phyloP scores from a whole-genome alignment of 306 rosid species.

The Hylodesmum podocarpum region DNA sequence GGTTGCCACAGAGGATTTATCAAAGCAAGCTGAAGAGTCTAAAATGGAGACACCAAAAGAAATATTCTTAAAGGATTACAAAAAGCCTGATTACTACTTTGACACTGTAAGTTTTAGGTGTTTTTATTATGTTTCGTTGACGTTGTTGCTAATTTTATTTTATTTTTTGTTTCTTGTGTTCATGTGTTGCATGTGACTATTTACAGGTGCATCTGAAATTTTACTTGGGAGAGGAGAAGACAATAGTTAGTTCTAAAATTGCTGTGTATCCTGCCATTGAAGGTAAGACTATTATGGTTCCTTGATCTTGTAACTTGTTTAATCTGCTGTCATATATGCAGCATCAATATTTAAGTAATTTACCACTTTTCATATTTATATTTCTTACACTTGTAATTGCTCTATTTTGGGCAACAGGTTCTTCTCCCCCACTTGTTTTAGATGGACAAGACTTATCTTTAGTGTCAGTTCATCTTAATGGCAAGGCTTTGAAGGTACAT shows the following conservation, averaged over 20 bases:
- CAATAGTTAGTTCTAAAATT: slow-evolving; percentile 77
- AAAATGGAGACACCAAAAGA: slow-evolving; percentile 80
- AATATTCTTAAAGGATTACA: slow-evolving; percentile 88
- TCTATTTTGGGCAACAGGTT: slow-evolving; percentile 52
- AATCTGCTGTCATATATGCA: slow-evolving; percentile 13
- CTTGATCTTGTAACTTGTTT: slow-evolving; percentile 25
- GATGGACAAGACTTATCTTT: slow-evolving; percentile 73
- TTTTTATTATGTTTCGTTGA: slow-evolving; percentile 25
- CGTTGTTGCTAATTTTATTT: slow-evolving; percentile 5
- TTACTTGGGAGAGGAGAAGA: slow-evolving; percentile 82
- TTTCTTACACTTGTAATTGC: not conserved
- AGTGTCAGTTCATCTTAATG: slow-evolving; percentile 63
- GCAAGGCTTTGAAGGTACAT: slow-evolving; percentile 70
- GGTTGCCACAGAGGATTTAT: slow-evolving; percentile 65
- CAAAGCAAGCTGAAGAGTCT: slow-evolving; percentile 67
- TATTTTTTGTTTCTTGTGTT: not conserved
- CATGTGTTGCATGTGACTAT: slow-evolving; percentile 20
- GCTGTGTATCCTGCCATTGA: slow-evolving; percentile 72
- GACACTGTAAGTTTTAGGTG: slow-evolving; percentile 54
- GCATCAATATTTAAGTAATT: slow-evolving; percentile 15
- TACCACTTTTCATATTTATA: not conserved
- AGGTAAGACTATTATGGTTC: slow-evolving; percentile 46
- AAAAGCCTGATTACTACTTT: slow-evolving; percentile 89
- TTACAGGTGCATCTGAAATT: slow-evolving; percentile 83
- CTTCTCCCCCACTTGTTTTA: slow-evolving; percentile 68